Percentiles rank a stretch among this genome's conserved stretches.
Conservation (phyloP, 2,329 filamentous ascomycete species). For the Pseudocercospora macadamiae region DNA sequence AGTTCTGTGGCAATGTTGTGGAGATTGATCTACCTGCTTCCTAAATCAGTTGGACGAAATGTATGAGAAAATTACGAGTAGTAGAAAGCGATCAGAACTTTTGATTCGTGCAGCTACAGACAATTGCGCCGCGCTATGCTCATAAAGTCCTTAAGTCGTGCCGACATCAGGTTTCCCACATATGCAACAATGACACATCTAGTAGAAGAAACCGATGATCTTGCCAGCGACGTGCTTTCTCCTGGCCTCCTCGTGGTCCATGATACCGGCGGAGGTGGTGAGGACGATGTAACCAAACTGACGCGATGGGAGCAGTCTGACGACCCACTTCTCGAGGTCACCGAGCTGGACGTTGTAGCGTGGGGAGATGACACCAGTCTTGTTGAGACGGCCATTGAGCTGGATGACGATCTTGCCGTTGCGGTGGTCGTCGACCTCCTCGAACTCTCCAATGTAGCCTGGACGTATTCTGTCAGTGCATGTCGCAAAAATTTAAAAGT, state of each 20-base stretch:
- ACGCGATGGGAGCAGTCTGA: slow-evolving; percentile 98
- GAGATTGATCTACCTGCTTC: neutral
- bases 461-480: slow-evolving; percentile 57
- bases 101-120: slow-evolving; percentile 26
- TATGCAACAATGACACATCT: slow-evolving; percentile 22
- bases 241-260: slow-evolving; percentile 99
- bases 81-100: slow-evolving; percentile 21
- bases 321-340: slow-evolving; percentile 99
- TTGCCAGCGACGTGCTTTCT: slow-evolving; percentile 99
- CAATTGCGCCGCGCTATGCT: slow-evolving; percentile 19
- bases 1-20: slow-evolving; percentile 9
- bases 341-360: slow-evolving; percentile 98
- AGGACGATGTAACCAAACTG: slow-evolving; percentile 99
- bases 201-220: slow-evolving; percentile 99
- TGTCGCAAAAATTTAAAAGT: slow-evolving; percentile 97
- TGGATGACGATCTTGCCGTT: slow-evolving; percentile 99
- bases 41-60: neutral
- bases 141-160: slow-evolving; percentile 18
- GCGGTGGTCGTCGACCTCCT: slow-evolving; percentile 99
- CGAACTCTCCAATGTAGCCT: slow-evolving; percentile 99
- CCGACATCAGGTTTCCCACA: slow-evolving; percentile 8
- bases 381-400: slow-evolving; percentile 98
- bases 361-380: slow-evolving; percentile 98
- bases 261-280: slow-evolving; percentile 98
- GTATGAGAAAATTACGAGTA: neutral